Evolutionary conservation across 202 grass and related monocot genomes (phyloP).

Genomic region (Saccharum hybrid): DNA sequence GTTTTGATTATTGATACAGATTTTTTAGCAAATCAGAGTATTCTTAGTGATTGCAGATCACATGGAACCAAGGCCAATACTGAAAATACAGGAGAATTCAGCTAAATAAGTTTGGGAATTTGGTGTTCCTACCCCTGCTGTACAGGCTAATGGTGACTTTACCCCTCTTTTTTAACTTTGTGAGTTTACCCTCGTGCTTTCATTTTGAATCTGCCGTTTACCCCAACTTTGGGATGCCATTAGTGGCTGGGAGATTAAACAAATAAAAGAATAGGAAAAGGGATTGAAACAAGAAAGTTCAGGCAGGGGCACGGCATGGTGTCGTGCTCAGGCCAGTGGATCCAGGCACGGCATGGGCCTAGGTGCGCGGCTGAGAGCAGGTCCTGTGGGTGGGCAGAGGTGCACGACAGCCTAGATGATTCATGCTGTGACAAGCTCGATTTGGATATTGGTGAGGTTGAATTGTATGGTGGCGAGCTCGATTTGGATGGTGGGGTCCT

Average conservation of each 20-base stretch:
- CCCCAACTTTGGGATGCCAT: neutral
- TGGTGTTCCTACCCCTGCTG: neutral
- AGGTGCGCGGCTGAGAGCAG: neutral
- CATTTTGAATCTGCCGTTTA: neutral
- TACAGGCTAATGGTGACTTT: neutral
- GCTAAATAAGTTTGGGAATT: neutral
- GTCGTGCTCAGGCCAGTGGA: neutral
- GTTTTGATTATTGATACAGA: neutral
- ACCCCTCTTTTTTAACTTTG: neutral
- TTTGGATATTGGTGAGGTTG: neutral
- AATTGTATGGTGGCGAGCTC: neutral
- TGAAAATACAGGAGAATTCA: neutral
- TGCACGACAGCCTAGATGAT: neutral
- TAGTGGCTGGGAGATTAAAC: neutral
- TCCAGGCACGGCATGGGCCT: neutral
- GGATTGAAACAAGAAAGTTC: neutral
- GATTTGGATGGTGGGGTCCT: neutral
- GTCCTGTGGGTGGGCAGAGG: neutral
- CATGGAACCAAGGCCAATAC: neutral
- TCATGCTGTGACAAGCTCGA: neutral
- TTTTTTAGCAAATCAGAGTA: neutral
- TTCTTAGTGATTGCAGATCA: neutral
- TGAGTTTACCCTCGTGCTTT: neutral
- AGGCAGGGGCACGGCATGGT: neutral
- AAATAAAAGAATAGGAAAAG: neutral